Conservation (phyloP, 2,329 filamentous ascomycete species). For the Colletotrichum plurivorum region DNA sequence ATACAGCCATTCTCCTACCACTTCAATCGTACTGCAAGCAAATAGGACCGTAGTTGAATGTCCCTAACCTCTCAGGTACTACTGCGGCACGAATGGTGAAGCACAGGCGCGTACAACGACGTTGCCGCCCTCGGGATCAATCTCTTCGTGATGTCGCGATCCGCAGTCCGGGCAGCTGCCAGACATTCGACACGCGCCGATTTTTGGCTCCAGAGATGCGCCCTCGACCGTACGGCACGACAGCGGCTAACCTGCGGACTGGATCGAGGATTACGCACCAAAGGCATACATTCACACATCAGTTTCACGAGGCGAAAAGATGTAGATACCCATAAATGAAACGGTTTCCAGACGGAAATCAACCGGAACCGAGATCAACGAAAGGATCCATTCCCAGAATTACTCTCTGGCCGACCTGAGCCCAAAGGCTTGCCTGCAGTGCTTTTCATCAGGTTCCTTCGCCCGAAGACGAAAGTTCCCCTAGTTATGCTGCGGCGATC, state of each 20-base stretch:
- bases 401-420: slow-evolving; percentile 41
- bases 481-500: slow-evolving; percentile 41
- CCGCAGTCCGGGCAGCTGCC: too few species aligned
- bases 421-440: slow-evolving; percentile 42
- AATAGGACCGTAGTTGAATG: too few species aligned
- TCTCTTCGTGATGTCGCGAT: too few species aligned
- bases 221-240: background rate
- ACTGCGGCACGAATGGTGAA: too few species aligned
- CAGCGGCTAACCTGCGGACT: too few species aligned
- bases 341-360: slow-evolving; percentile 40
- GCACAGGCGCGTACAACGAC: too few species aligned
- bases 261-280: background rate
- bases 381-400: slow-evolving; percentile 43
- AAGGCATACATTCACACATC: background rate
- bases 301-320: slow-evolving; percentile 15
- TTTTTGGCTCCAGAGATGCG: too few species aligned
- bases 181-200: too few species aligned
- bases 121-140: too few species aligned
- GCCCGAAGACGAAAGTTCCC: slow-evolving; percentile 12
- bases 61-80: too few species aligned
- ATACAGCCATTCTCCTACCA: too few species aligned
- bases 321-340: slow-evolving; percentile 44
- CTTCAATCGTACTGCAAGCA: too few species aligned
- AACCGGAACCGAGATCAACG: slow-evolving; percentile 43
- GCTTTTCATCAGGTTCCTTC: slow-evolving; percentile 35